phyloP scores from a whole-genome alignment of 129 eudicot species.

The Glebionis coronaria region DNA sequence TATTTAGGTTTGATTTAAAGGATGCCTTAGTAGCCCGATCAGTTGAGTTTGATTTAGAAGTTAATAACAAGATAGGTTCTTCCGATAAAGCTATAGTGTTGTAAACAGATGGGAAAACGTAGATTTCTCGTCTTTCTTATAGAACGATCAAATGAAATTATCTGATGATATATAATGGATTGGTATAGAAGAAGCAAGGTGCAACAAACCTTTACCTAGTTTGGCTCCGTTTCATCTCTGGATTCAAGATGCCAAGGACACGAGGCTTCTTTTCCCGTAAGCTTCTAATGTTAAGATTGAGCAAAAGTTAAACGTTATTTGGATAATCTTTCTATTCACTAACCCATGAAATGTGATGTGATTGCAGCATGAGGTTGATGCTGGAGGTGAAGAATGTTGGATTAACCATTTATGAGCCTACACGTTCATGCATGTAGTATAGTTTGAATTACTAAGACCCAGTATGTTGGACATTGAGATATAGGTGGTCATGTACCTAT shows the following conservation, averaged over 20 bases:
- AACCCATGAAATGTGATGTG: too few species aligned
- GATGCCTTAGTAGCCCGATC: conserved; percentile 6
- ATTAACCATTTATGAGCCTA: too few species aligned
- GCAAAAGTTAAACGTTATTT: too few species aligned
- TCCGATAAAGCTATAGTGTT: conserved; percentile 17
- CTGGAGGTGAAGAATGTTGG: conserved; percentile 91
- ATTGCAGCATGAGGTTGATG: conserved; percentile 97
- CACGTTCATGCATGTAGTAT: too few species aligned
- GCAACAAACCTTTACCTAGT: conserved; percentile 51
- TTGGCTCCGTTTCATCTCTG: conserved; percentile 91
- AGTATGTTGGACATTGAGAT: too few species aligned
- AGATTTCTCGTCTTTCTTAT: conserved; percentile 16
- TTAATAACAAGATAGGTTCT: conserved; percentile 14
- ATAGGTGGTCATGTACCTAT: too few species aligned
- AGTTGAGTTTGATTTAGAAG: conserved; percentile 15
- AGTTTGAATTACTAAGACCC: too few species aligned
- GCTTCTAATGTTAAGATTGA: conserved; percentile 40
- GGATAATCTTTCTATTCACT: too few species aligned
- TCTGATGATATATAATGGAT: conserved; percentile 3
- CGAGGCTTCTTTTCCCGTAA: conserved; percentile 74
- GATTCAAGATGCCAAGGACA: conserved; percentile 84
- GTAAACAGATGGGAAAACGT: conserved; percentile 22
- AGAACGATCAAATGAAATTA: not conserved
- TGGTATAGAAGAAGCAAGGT: conserved; percentile 1
- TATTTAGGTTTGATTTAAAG: conserved; percentile 14